Base-by-base conservation (phyloP, 345 rosid species). In the Gossypium thurberi region DNA sequence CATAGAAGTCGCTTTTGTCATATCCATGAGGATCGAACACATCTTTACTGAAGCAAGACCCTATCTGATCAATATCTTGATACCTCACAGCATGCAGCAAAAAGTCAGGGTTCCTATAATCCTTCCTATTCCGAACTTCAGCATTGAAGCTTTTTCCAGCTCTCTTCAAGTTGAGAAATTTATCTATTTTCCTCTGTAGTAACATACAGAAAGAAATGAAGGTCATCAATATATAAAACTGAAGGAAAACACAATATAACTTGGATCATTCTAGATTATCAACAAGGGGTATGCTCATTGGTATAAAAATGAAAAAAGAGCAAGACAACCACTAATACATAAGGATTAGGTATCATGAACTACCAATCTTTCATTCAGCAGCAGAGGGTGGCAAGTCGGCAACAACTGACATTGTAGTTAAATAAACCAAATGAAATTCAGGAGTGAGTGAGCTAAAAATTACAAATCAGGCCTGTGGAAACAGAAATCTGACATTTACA, bases 1-100 rank as follows among this genome's bases (percentile, higher is more conserved):
- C 89, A 72, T 76, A 89, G 83, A 79, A 95, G 84, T 95, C 98
- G 37, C 96, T 87, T 63, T 76, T 83, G 78, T 92, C 96, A 75
- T 89, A 95, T 72, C 97, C 99, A 83, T 90, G 89, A 23, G 99
- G 97, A 57, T 95, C 93, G 59, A 91, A 95, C 9, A 93, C 94
- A 80, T 93, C 97, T 84, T 95, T 91, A 74, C 87, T 79, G 82
- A 95, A 90, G 89, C 97, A 93, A 66, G 98, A 89, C 52, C 99
- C 98, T 42, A 84, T 85, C 87, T 90, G 94, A 78, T 95, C 97
- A 57, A 95, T 93, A 68, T 88, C 94, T 78, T 95, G 97, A 79
- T 93, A 93, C 79, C 88, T 87, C 74, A 95, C 99, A 0, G 97
- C 98, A 75, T 95, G 97, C 71, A 91, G 82, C 77, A 93, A 82